Percentiles rank a stretch among this genome's conserved stretches.
phyloP scores from a whole-genome alignment of 306 rosid species.

The Trifolium repens region DNA sequence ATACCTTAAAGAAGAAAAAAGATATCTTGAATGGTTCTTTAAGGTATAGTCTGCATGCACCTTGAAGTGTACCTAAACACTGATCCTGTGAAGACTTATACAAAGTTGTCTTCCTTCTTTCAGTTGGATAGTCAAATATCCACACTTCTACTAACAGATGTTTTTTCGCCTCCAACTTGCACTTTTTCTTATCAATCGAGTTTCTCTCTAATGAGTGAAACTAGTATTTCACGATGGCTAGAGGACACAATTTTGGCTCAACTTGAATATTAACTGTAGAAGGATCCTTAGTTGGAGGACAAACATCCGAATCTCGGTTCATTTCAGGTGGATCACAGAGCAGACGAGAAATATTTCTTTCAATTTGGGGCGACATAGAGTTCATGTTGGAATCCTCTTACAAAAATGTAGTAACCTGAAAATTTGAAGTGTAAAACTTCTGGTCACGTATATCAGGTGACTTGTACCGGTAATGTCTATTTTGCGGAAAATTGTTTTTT shows the following conservation, averaged over 20 bases:
- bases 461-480: constrained; percentile 48
- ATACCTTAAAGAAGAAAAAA: too few species aligned
- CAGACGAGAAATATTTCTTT: constrained; percentile 15
- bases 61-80: too few species aligned
- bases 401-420: constrained; percentile 46
- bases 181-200: constrained; percentile 2
- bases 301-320: constrained; percentile 35
- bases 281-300: constrained; percentile 26
- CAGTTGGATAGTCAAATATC: constrained; percentile 45
- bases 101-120: constrained; percentile 44
- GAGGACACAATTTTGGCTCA: constrained; percentile 51
- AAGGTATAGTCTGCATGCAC: too few species aligned
- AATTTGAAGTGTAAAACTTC: constrained; percentile 53
- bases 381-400: constrained; percentile 22
- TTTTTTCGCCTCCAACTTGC: constrained; percentile 53
- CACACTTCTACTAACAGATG: constrained; percentile 63
- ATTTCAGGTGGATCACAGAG: constrained; percentile 36
- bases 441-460: constrained; percentile 47
- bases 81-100: too few species aligned
- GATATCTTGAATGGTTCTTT: too few species aligned
- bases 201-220: constrained; percentile 18
- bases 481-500: background rate
- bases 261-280: constrained; percentile 11
- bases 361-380: constrained; percentile 35
- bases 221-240: constrained; percentile 56